Evolutionary conservation across 2,329 filamentous ascomycete genomes (phyloP).

Genomic region (Botrytis sinoallii): DNA sequence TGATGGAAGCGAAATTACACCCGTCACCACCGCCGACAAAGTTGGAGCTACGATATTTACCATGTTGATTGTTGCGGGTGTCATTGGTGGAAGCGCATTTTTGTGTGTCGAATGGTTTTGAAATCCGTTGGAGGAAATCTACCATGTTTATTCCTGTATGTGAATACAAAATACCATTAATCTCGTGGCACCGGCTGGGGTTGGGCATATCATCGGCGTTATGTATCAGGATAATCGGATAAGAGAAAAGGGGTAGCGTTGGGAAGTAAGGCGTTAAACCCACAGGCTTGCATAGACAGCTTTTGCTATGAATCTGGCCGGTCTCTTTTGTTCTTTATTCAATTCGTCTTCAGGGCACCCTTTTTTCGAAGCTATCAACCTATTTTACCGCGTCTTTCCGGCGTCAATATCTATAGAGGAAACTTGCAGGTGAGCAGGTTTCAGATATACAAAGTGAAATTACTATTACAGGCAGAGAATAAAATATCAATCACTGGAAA

Average conservation of each 20-base stretch:
- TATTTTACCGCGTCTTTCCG: background rate
- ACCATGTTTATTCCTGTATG: conserved; percentile 5
- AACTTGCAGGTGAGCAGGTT: background rate
- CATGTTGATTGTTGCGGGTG: conserved; percentile 47
- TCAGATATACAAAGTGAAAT: background rate
- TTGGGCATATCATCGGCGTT: conserved; percentile 9
- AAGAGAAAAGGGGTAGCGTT: background rate
- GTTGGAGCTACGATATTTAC: conserved; percentile 68
- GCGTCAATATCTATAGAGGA: background rate
- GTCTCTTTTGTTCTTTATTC: background rate
- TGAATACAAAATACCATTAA: background rate
- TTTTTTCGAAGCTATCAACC: background rate
- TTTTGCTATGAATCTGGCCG: background rate
- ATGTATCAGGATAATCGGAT: background rate
- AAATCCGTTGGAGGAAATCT: conserved; percentile 1
- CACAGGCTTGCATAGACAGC: background rate
- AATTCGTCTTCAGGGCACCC: background rate
- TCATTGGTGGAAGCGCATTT: conserved; percentile 55
- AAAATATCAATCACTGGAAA: background rate
- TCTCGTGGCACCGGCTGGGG: background rate
- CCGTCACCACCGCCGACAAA: conserved; percentile 52
- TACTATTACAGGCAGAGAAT: background rate
- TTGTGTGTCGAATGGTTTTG: conserved; percentile 40
- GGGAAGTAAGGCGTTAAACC: background rate
- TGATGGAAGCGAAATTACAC: conserved; percentile 12